Base-by-base conservation (phyloP, 2,329 filamentous ascomycete genomes). In the Sodiomyces alkalinus region DNA sequence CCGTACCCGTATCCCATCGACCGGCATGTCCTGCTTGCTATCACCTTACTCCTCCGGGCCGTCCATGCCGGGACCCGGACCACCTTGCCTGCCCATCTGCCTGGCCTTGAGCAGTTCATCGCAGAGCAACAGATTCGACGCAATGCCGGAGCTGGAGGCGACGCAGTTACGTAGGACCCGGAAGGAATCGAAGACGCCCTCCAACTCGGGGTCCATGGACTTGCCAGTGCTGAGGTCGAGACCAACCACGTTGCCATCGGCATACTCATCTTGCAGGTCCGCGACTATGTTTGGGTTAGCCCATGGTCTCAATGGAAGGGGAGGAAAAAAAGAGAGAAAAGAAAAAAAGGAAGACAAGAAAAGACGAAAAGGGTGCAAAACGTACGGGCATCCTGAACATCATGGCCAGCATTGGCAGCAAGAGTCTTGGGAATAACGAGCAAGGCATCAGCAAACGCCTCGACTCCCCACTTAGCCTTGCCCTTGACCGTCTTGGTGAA, bases 21-120 rank as follows among this genome's bases (percentile, higher is more conserved):
- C n/a, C n/a, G n/a, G n/a, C n/a, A n/a, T n/a, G n/a, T n/a, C n/a
- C n/a, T n/a, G n/a, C n/a, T n/a, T n/a, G n/a, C n/a, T n/a, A n/a
- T n/a, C 27, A 32, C 26, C 27, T 49, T 58, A 58, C 48, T 66
- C 55, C 43, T 65, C 61, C 22, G 63, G 62, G 11, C 65, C 70
- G 40, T 76, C 72, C 66, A 74, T 74, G 34, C 69, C 71, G 4
- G 70, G 68, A 6, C 72, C 72, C 3, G 72, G 72, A 14, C 68
- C 69, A 21, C 57, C 64, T 53, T 62, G 56, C 47, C 72, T 62
- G 27, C 68, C 78, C 90, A 98, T 98, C 62, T 98, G 87, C 51
- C 90, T 71, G 36, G 90, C 90, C 68, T 98, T 98, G 45, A 98
- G 64, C 62, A 98, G 68, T 65, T 98, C 90, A 47, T 98, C 90